Evolutionary conservation across 495 filamentous ascomycete genomes (phyloP), one percentile per base, ranked within the genome.

Genomic region (Xeromyces bisporus): DNA sequence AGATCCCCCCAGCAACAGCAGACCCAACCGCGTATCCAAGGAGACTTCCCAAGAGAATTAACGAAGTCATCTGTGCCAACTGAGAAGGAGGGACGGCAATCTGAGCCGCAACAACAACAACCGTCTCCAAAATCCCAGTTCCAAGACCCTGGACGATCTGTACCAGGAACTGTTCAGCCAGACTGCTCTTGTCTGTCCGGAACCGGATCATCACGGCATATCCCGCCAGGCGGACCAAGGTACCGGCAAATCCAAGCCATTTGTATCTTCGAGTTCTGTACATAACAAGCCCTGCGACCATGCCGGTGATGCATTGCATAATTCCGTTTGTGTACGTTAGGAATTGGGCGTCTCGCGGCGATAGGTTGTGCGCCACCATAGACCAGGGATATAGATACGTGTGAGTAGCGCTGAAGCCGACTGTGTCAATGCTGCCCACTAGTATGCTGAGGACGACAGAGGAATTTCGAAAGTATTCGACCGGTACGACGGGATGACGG

Each of bases 171-270:
- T 64, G 51, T 38, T 64, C 60, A 0, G 40, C 55, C 2, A 48
- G 32, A 10, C 54, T 55, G 34, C 62, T 66, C 2, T 56, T 42
- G 31, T 57, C 54, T 1, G 56, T 61, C 1, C 62, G 53, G 10
- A 64, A 53, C 0, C 58, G 55, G 21, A 64, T 50, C 60, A 67
- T 67, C 18, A 64, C 48, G 1, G 59, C 60, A 32, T 67, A 67
- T 6, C 62, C 62, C 15, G 64, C 35, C 14, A 64, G 41, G 6
- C 62, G 56, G 15, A 67, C 30, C 1, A 47, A 28, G 2, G 54
- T 51, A 7, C 52, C 62, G 1, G 40, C 34, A 6, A 67, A 45
- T 9, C 49, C 44, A 9, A 67, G 50, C 52, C 52, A 62, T 33
- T 67, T 67, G 42, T 60, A 65, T 2, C 50, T 52, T 7, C 52